phyloP scores from a whole-genome alignment of 768 basidiomycete species.

The Boletus tylopilopsis region DNA sequence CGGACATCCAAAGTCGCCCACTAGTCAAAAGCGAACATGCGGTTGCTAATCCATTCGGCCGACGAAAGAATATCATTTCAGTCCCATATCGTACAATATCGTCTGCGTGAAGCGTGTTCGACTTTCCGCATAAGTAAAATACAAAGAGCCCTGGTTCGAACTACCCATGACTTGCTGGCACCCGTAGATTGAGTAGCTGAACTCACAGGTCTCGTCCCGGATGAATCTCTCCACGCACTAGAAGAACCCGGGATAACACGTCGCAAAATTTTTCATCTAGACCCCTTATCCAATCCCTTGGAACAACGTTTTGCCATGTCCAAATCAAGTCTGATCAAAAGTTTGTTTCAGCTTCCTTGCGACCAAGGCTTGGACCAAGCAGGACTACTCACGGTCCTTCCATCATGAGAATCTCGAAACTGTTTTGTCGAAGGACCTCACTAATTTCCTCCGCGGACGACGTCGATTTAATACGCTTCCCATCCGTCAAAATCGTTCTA shows the following conservation, averaged over 20 bases:
- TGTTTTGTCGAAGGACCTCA: slow-evolving; percentile 33
- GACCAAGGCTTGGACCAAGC: neutral
- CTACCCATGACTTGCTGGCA: neutral
- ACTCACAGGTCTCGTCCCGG: slow-evolving; percentile 36
- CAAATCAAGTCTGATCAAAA: slow-evolving; percentile 29
- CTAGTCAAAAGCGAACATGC: slow-evolving; percentile 28
- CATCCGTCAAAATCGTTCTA: slow-evolving; percentile 18
- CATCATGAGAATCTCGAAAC: slow-evolving; percentile 36
- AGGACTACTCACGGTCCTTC: slow-evolving; percentile 36
- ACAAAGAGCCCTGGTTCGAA: slow-evolving; percentile 28
- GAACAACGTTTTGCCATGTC: slow-evolving; percentile 37
- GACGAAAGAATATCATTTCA: slow-evolving; percentile 28
- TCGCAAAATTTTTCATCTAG: slow-evolving; percentile 36
- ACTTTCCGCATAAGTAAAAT: slow-evolving; percentile 31
- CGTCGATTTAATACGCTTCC: slow-evolving; percentile 16
- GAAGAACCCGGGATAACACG: slow-evolving; percentile 33
- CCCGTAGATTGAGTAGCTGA: neutral
- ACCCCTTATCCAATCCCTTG: slow-evolving; percentile 33
- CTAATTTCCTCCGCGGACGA: slow-evolving; percentile 30
- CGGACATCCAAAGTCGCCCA: slow-evolving; percentile 41
- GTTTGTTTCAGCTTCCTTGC: neutral
- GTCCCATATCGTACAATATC: slow-evolving; percentile 30
- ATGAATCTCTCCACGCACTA: slow-evolving; percentile 40
- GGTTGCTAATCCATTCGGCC: slow-evolving; percentile 28
- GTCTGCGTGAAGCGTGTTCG: slow-evolving; percentile 27